phyloP scores from a whole-genome alignment of 371 early-diverging fungal species.

The Batkoa obscura region DNA sequence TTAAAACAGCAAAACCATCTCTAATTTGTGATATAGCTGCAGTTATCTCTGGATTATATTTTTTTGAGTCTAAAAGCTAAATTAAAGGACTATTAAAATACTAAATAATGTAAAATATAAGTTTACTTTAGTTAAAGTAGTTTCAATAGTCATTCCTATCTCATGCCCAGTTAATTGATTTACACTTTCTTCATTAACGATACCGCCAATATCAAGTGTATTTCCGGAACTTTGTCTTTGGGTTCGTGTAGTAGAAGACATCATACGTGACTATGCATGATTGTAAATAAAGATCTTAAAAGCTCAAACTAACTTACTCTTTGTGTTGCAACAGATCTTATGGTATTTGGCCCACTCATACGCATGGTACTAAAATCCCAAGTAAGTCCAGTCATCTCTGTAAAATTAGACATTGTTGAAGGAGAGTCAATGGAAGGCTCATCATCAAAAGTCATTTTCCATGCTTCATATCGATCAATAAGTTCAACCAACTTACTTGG shows the following conservation, averaged over 20 bases:
- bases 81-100: not conserved
- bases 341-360: not conserved
- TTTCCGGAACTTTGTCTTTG: too few species aligned
- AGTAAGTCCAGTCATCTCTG: constrained; percentile 1
- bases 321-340: not conserved
- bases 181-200: constrained; percentile 5
- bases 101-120: not conserved
- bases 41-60: not conserved
- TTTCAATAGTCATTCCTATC: not conserved
- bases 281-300: too few species aligned
- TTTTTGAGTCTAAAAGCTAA: not conserved
- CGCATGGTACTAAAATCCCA: constrained; percentile 8
- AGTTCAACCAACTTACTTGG: constrained; percentile 4
- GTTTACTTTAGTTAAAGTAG: constrained; percentile 2
- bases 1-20: constrained; percentile 1
- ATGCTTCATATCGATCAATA: constrained; percentile 6
- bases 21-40: not conserved
- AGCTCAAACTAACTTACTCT: not conserved
- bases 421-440: not conserved
- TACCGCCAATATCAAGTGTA: not conserved
- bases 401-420: not conserved
- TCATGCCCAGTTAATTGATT: constrained; percentile 1
- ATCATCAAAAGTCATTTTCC: constrained; percentile 5
- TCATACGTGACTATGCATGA: too few species aligned
- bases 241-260: too few species aligned